Base-by-base conservation (phyloP, 1,139 yeast species). In the Torulaspora pretoriensis region DNA sequence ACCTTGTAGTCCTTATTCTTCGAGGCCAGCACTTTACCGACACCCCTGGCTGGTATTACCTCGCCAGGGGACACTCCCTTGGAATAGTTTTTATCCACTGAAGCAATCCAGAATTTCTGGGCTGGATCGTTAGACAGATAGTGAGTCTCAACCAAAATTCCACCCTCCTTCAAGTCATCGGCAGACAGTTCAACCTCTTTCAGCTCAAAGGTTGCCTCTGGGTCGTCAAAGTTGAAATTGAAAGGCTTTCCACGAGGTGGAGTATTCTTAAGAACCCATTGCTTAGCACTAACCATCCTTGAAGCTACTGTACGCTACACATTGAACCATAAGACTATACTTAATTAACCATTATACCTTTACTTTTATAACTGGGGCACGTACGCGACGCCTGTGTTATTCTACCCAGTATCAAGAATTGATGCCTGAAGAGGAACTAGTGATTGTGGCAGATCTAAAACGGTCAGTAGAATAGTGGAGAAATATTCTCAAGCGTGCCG, bases 41-140 rank as follows among this genome's bases (percentile, higher is more conserved):
- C 46, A 14, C 80, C 84, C 35, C 70, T 54, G 1, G 83, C 68
- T 34, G 74, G 72, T 66, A 81, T 74, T 8, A 68, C 61, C 19
- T 73, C 72, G 28, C 80, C 81, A 40, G 70, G 63, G 35, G 64
- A 56, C 14, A 76, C 69, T 10, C 81, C 78, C 3, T 70, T 68
- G 8, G 70, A 64, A 57, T 81, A 81, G 46, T 71, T 67, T 52
- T 73, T 68, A 40, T 65, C 70, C 4, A 69, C 66, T 13, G 72
- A 63, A 12, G 70, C 61, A 45, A 80, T 78, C 83, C 84, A 80
- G 41, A 74, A 72, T 61, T 81, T 75, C 59, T 80, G 85, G 8
- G 83, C 77, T 12, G 87, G 86, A 58, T 81, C 87, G 55, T 81
- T 79, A 31, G 85, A 78, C n/a, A 80, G 57, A 47, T 71, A 72